A percentile compares a stretch with the other conserved stretches of the same genome.
phyloP scores from a whole-genome alignment of 805 yeast genomes.

The Teunomyces tritomae region DNA sequence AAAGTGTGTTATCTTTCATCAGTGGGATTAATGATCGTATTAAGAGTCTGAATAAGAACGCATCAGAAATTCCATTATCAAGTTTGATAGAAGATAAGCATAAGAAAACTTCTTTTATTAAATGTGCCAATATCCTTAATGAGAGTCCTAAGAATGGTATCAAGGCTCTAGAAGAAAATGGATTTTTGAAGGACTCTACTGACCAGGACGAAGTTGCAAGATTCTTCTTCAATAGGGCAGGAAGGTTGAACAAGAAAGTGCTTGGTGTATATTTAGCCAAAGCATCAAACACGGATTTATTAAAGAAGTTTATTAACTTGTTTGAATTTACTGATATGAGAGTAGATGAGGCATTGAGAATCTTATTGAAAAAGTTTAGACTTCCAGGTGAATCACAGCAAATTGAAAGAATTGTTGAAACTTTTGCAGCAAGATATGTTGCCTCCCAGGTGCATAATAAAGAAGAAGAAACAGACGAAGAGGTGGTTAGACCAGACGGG shows the following conservation, averaged over 20 bases:
- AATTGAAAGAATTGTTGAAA: slow-evolving; percentile 87
- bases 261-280: slow-evolving; percentile 86
- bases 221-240: slow-evolving; percentile 75
- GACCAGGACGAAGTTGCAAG: slow-evolving; percentile 64
- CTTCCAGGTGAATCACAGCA: slow-evolving; percentile 98
- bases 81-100: slow-evolving; percentile 42
- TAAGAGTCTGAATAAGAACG: slow-evolving; percentile 21
- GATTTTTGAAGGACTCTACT: slow-evolving; percentile 51
- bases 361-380: slow-evolving; percentile 77
- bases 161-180: slow-evolving; percentile 56
- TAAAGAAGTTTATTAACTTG: slow-evolving; percentile 61
- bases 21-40: slow-evolving; percentile 57
- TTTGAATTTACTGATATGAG: slow-evolving; percentile 77
- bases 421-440: slow-evolving; percentile 79
- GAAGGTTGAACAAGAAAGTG: slow-evolving; percentile 80
- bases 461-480: slow-evolving; percentile 24
- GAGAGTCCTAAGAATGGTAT: slow-evolving; percentile 77
- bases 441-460: slow-evolving; percentile 45
- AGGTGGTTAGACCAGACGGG: slow-evolving; percentile 62
- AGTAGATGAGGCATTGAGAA: slow-evolving; percentile 90
- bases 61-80: slow-evolving; percentile 14
- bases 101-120: slow-evolving; percentile 71
- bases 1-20: slow-evolving; percentile 74
- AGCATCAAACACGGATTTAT: slow-evolving; percentile 58
- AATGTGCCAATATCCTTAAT: slow-evolving; percentile 74